Percentiles rank a stretch among this genome's conserved stretches.
Evolutionary conservation across 306 rosid genomes (phyloP).

Genomic region (Glycine soja): DNA sequence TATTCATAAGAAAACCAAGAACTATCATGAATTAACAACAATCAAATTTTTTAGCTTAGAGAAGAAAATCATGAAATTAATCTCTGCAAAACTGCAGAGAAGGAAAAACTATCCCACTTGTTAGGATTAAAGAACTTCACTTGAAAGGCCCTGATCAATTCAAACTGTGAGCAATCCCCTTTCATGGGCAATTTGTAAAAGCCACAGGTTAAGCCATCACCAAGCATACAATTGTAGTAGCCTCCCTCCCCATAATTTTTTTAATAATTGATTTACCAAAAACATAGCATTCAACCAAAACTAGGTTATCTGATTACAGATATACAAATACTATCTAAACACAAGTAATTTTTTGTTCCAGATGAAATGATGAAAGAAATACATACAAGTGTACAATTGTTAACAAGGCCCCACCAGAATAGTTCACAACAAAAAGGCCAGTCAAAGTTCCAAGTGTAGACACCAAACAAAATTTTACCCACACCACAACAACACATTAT

Average conservation of each 20-base stretch:
- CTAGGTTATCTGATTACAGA: slow-evolving; percentile 18
- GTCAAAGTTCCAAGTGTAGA: neutral
- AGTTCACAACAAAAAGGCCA: neutral
- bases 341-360: slow-evolving; percentile 9
- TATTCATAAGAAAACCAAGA: slow-evolving; percentile 30
- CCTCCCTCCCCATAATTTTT: slow-evolving; percentile 2
- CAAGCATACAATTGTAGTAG: neutral
- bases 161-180: slow-evolving; percentile 28
- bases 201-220: slow-evolving; percentile 12
- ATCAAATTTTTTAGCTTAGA: neutral
- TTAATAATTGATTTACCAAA: slow-evolving; percentile 24
- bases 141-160: slow-evolving; percentile 19
- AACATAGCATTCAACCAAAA: slow-evolving; percentile 8
- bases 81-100: slow-evolving; percentile 17
- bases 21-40: slow-evolving; percentile 11
- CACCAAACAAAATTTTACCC: slow-evolving; percentile 3
- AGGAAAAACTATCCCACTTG: neutral
- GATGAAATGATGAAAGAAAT: slow-evolving; percentile 4
- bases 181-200: neutral
- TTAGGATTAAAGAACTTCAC: neutral
- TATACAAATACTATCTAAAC: neutral
- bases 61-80: neutral
- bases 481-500: neutral
- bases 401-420: neutral
- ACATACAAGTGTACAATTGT: neutral